Conservation (phyloP, 2,329 filamentous ascomycete genomes). For the Pezicula rhizophila region DNA sequence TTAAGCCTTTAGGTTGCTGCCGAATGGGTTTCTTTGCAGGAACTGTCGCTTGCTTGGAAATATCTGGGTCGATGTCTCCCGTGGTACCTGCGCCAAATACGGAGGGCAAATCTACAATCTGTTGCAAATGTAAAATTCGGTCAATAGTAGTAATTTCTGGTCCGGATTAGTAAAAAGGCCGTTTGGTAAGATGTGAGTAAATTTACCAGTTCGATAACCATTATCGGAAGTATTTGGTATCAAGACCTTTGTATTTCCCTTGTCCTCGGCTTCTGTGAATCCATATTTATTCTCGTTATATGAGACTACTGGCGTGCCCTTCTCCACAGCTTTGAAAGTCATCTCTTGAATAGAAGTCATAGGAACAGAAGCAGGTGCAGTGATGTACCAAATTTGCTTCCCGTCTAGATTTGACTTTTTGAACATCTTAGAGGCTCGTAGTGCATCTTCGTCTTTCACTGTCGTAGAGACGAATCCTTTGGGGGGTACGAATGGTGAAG, state of each 20-base stretch:
- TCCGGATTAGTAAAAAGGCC: background rate
- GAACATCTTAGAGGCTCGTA: conserved; percentile 41
- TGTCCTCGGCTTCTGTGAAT: conserved; percentile 44
- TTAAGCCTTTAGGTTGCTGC: conserved; percentile 61
- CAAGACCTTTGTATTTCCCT: conserved; percentile 50
- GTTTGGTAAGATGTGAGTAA: background rate
- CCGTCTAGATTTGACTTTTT: conserved; percentile 53
- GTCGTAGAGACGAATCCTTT: conserved; percentile 19
- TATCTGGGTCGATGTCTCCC: conserved; percentile 5
- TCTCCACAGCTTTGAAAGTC: conserved; percentile 51
- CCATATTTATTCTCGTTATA: conserved; percentile 60
- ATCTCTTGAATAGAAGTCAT: conserved; percentile 61
- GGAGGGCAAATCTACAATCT: conserved; percentile 46
- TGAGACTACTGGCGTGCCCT: conserved; percentile 49
- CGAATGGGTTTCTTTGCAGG: conserved; percentile 47
- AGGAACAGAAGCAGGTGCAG: conserved; percentile 63
- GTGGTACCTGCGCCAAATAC: conserved; percentile 32
- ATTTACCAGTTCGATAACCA: conserved; percentile 49
- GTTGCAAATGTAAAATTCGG: conserved; percentile 59
- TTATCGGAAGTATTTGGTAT: conserved; percentile 51
- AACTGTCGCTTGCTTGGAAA: conserved; percentile 32
- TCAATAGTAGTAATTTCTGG: conserved; percentile 43
- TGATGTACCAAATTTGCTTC: conserved; percentile 79
- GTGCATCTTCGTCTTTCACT: conserved; percentile 7
- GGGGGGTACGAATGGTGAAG: conserved; percentile 3